A percentile compares a stretch with the other conserved stretches of the same genome.
phyloP scores from a whole-genome alignment of 1,139 yeast species.

The Kurtzmaniella natalensis region DNA sequence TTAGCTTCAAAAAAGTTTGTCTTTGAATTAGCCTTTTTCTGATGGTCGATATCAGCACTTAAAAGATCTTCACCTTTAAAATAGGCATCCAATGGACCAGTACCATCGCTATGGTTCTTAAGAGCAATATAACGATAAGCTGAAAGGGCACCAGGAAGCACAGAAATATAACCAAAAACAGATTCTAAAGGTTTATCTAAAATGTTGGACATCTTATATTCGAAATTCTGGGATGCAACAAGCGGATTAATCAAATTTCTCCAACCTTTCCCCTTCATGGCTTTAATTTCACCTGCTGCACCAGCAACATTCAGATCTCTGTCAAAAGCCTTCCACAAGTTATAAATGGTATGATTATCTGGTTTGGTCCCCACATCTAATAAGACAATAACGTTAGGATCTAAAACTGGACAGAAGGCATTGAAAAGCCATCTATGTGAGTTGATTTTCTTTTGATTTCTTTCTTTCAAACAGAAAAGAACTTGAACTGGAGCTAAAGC shows the following conservation, averaged over 20 bases:
- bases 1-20: conserved; percentile 88
- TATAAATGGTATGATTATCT: conserved; percentile 77
- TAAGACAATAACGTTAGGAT: conserved; percentile 81
- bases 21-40: conserved; percentile 32
- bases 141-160: conserved; percentile 92
- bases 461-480: conserved; percentile 83
- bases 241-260: conserved; percentile 77
- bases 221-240: conserved; percentile 95
- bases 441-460: conserved; percentile 84
- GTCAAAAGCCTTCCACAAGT: conserved; percentile 95
- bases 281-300: conserved; percentile 94
- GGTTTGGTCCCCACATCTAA: conserved; percentile 94
- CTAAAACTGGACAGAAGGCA: conserved; percentile 84
- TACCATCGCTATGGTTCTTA: conserved; percentile 80
- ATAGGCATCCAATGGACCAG: conserved; percentile 85
- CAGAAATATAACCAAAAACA: conserved; percentile 87
- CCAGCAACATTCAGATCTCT: conserved; percentile 96
- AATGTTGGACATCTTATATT: conserved; percentile 93
- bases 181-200: conserved; percentile 94
- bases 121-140: conserved; percentile 91
- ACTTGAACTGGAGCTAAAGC: conserved; percentile 91
- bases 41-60: conserved; percentile 21
- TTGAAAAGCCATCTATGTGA: conserved; percentile 95
- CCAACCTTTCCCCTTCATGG: conserved; percentile 89
- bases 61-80: conserved; percentile 81